Evolutionary conservation across 768 basidiomycete species (phyloP), one percentile per base, ranked within the genome.

Genomic region (Mycena chlorophos): DNA sequence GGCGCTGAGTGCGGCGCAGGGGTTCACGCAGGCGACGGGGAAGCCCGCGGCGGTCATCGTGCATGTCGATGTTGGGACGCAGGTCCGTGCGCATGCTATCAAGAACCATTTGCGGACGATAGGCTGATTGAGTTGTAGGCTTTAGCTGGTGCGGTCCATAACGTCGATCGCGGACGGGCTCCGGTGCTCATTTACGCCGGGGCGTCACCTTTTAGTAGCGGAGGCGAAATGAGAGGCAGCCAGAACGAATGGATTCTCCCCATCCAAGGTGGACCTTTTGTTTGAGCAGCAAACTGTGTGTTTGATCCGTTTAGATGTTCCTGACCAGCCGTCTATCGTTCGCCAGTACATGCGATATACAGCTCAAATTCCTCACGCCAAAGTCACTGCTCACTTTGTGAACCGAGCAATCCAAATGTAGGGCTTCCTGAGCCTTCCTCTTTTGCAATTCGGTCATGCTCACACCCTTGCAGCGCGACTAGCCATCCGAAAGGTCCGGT

Each of bases 191-290:
- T 90, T 29, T 89, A 88, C 57, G 85, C 88, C 4, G 88, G 88
- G 0, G 82, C 87, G 0, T 80, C 86, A 0, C 84, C 88, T 0
- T 83, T 83, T 63, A 81, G 81, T 29, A 69, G 68, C 4, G 67
- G 81, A 34, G 79, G 79, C 1, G 86, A 88, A 60, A 72, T 83
- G 42, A 80, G 73, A 42, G 88, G 87, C 0, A 76, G 76, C 0
- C 75, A 86, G 60, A 89, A 89, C 58, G 88, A 89, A 62, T 89
- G 82, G 78, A 86, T 87, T 34, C 83, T 87, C 77, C 87, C 86
- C 81, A 55, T 84, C 2, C 86, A 89, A 74, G 87, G 86, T 83
- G 58, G 14, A 43, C 29, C 8, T 10, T 40, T 19, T 20, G 28
- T 34, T 22, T 38, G 27, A 27, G 8, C 14, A 29, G 49, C 23